Evolutionary conservation across 2,329 filamentous ascomycete species (phyloP), one percentile per base, ranked within the genome.

Genomic region (Didymella keratinophila): DNA sequence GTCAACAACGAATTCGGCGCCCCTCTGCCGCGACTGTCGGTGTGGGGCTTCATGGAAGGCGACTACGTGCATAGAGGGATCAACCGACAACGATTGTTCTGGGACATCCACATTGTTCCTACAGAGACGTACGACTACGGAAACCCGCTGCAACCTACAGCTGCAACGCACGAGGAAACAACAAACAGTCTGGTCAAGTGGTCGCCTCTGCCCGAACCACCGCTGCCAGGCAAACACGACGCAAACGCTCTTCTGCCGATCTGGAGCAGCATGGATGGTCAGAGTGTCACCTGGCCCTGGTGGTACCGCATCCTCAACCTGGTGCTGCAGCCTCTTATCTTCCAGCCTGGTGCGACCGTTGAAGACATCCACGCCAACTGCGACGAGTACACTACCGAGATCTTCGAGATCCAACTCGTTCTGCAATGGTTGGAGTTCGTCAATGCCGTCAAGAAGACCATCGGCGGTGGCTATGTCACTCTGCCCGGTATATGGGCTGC

Each of bases 31-130:
- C 74, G 75, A 32, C 64, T 82, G 23, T 80, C 78, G 5, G 87
- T 87, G 2, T 88, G 90, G 71, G 90, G 90, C 1, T 89, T 92
- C 68, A 84, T 86, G 52, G 88, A 88, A 8, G 86, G 86, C 16
- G 87, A 89, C 63, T 93, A 93, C 74, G 86, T 90, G 68, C 89
- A 87, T 21, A 83, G 89, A 54, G 86, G 86, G 57, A 87, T 89
- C 61, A 85, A 89, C 34, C 88, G 89, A 65, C 81, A 82, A 32
- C 86, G 86, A 65, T 83, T 91, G 48, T 84, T 86, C 63, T 92
- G 91, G 74, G 81, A 83, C 10, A 79, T 92, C 34, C 81, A 84
- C 42, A 81, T 87, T 20, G 76, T 81, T 1, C 87, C 87, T 1
- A 90, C 88, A 0, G 70, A 77, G 8, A 71, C 62, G 0, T 93